These are phyloP conservation scores for Glarea lozoyensis DNA, from an alignment of 495 filamentous ascomycete species.

Conservation along the genomic window DNA sequence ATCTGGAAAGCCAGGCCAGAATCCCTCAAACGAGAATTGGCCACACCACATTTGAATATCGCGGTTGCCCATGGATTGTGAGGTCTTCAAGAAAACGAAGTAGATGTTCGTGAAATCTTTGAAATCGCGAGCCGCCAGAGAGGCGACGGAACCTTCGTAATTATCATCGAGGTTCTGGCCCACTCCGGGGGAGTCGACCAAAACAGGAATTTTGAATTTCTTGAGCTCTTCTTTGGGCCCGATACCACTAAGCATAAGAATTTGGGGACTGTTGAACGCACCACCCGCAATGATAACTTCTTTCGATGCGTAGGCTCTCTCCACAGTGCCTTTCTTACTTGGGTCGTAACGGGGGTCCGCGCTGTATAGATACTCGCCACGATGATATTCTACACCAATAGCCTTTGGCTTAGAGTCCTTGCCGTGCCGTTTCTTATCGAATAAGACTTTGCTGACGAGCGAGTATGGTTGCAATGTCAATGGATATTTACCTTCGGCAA, in stretches of 20 bases:
- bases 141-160: slow-evolving; percentile 43
- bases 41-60: slow-evolving; percentile 15
- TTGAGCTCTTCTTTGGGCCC: slow-evolving; percentile 42
- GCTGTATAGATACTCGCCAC: slow-evolving; percentile 49
- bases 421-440: slow-evolving; percentile 15
- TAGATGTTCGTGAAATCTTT: neutral
- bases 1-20: slow-evolving; percentile 33
- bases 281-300: slow-evolving; percentile 60
- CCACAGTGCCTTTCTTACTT: slow-evolving; percentile 34
- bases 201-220: slow-evolving; percentile 38
- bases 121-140: neutral
- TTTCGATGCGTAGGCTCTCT: slow-evolving; percentile 42
- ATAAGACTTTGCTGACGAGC: slow-evolving; percentile 36
- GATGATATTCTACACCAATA: slow-evolving; percentile 53
- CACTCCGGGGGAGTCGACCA: slow-evolving; percentile 49
- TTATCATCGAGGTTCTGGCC: slow-evolving; percentile 60
- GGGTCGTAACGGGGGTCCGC: slow-evolving; percentile 37
- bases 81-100: slow-evolving; percentile 1
- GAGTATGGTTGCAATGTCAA: slow-evolving; percentile 37
- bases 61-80: neutral
- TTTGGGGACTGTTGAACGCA: slow-evolving; percentile 50
- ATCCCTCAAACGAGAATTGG: slow-evolving; percentile 41
- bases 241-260: slow-evolving; percentile 57
- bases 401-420: slow-evolving; percentile 34
- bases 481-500: slow-evolving; percentile 26